Conservation (phyloP, 805 yeast genomes). For the Saturnispora zaruensis region DNA sequence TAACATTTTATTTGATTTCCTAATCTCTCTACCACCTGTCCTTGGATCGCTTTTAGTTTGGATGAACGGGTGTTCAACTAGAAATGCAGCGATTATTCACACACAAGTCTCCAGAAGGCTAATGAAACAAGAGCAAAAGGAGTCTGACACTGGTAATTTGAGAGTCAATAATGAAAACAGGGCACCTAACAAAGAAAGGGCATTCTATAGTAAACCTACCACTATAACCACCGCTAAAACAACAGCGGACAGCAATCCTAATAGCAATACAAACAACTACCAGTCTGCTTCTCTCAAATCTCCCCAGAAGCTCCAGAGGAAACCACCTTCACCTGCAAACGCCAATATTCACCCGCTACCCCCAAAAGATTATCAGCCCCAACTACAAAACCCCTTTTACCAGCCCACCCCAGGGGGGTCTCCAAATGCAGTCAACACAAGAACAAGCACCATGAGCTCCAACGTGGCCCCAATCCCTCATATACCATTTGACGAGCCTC, state of each 20-base stretch:
- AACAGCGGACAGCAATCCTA: too few relatives aligned
- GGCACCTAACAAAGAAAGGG: background rate
- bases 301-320: background rate
- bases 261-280: too few relatives aligned
- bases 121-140: conserved; percentile 11
- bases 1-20: conserved; percentile 64
- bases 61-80: conserved; percentile 78
- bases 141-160: background rate
- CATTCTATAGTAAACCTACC: background rate
- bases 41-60: conserved; percentile 72
- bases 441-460: background rate
- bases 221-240: background rate
- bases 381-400: conserved; percentile 1
- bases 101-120: conserved; percentile 24
- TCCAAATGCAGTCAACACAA: background rate
- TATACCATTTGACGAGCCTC: conserved; percentile 2
- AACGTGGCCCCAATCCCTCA: background rate
- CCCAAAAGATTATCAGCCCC: background rate
- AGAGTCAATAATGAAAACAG: background rate
- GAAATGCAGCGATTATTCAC: conserved; percentile 80
- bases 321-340: background rate
- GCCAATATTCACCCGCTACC: background rate
- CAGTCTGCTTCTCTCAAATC: background rate
- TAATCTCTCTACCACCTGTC: conserved; percentile 71
- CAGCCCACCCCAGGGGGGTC: background rate